These are phyloP conservation scores for Ehretia macrophylla DNA, from an alignment of 257 asterid genomes.

Conservation along the genomic window DNA sequence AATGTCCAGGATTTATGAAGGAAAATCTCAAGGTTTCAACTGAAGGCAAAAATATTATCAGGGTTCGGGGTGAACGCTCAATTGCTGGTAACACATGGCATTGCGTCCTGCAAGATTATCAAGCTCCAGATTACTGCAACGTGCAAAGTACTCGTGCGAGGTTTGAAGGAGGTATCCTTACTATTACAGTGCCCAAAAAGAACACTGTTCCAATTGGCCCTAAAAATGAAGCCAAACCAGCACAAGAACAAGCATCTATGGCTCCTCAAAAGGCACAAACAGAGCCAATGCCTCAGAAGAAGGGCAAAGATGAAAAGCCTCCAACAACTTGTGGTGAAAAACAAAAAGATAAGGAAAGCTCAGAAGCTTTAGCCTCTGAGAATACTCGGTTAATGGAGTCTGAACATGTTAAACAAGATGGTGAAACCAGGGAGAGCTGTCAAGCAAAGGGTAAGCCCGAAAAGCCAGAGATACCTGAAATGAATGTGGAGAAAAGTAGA, in stretches of 20 bases:
- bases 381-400: too few relatives aligned
- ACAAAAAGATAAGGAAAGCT: not conserved
- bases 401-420: not conserved
- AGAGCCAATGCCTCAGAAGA: not conserved
- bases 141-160: constrained; percentile 50
- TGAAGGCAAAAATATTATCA: constrained; percentile 45
- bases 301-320: not conserved
- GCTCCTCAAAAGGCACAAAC: not conserved
- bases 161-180: constrained; percentile 55
- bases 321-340: not conserved
- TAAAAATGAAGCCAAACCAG: constrained; percentile 4
- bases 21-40: constrained; percentile 62
- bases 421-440: not conserved
- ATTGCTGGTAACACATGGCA: constrained; percentile 68
- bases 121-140: constrained; percentile 47
- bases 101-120: constrained; percentile 64
- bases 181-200: constrained; percentile 43
- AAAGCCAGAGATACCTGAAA: too few relatives aligned
- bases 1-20: constrained; percentile 50
- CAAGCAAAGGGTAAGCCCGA: not conserved
- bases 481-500: too few relatives aligned
- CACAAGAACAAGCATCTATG: constrained; percentile 10
- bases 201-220: not conserved
- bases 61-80: constrained; percentile 59
- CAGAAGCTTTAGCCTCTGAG: not conserved